Evolutionary conservation across 495 filamentous ascomycete genomes (phyloP).

Genomic region (Lineolata rhizophorae): DNA sequence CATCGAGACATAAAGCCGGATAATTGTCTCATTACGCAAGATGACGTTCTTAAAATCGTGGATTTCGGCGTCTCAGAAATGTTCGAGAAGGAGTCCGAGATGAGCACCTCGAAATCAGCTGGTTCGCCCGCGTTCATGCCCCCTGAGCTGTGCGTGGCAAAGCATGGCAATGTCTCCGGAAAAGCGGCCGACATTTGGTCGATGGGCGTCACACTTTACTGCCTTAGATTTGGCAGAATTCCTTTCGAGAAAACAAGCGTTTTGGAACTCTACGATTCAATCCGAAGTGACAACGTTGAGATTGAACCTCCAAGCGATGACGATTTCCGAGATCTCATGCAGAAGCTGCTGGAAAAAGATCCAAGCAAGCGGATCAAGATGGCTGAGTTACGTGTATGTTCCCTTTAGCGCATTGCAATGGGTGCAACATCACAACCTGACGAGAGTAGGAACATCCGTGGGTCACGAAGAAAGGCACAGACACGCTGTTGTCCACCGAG

Average conservation of each 20-base stretch:
- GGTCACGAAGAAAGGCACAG: slow-evolving; percentile 67
- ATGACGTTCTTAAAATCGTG: slow-evolving; percentile 86
- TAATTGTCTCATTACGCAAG: slow-evolving; percentile 73
- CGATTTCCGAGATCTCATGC: slow-evolving; percentile 16
- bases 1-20: slow-evolving; percentile 98
- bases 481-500: slow-evolving; percentile 56
- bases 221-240: slow-evolving; percentile 66
- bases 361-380: slow-evolving; percentile 57
- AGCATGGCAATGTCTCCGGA: slow-evolving; percentile 73
- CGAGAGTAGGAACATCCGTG: slow-evolving; percentile 60
- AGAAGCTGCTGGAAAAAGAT: slow-evolving; percentile 25
- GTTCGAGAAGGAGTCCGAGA: slow-evolving; percentile 74
- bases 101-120: slow-evolving; percentile 86
- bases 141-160: slow-evolving; percentile 75
- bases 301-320: slow-evolving; percentile 21
- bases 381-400: slow-evolving; percentile 52
- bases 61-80: slow-evolving; percentile 98
- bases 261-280: slow-evolving; percentile 74
- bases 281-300: slow-evolving; percentile 37
- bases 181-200: slow-evolving; percentile 93
- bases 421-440: slow-evolving; percentile 1
- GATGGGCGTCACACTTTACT: slow-evolving; percentile 92
- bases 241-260: slow-evolving; percentile 64
- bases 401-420: slow-evolving; percentile 1
- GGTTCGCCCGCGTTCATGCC: slow-evolving; percentile 91